Conservation (phyloP, 768 basidiomycete species). For the Termitomyces sp. region DNA sequence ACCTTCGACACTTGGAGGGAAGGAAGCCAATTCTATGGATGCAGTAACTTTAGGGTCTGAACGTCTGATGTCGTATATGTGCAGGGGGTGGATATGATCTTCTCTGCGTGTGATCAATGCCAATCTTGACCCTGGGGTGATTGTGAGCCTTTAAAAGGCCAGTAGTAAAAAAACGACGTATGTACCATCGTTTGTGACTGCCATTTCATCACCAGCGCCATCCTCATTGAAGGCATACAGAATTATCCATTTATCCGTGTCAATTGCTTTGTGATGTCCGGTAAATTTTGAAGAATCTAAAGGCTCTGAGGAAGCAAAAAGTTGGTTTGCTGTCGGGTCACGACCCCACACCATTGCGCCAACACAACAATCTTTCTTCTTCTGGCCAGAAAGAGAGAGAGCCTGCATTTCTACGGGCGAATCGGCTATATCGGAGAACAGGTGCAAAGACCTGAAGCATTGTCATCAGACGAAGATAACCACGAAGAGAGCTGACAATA, state of each 20-base stretch:
- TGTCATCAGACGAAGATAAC: background rate
- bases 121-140: slow-evolving; percentile 22
- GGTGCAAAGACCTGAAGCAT: slow-evolving; percentile 12
- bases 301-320: slow-evolving; percentile 59
- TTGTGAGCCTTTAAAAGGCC: background rate
- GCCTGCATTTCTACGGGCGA: slow-evolving; percentile 1
- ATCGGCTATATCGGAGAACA: slow-evolving; percentile 13
- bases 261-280: slow-evolving; percentile 49
- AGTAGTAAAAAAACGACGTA: background rate
- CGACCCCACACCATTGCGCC: slow-evolving; percentile 52
- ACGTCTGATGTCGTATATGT: slow-evolving; percentile 47
- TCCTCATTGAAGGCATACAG: slow-evolving; percentile 33
- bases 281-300: slow-evolving; percentile 13
- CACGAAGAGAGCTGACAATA: slow-evolving; percentile 7
- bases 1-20: slow-evolving; percentile 22
- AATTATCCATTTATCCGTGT: slow-evolving; percentile 22
- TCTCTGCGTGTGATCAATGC: slow-evolving; percentile 28
- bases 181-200: slow-evolving; percentile 40
- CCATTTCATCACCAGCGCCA: slow-evolving; percentile 50
- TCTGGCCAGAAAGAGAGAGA: slow-evolving; percentile 13
- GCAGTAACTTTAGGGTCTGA: slow-evolving; percentile 20
- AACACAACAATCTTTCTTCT: slow-evolving; percentile 19
- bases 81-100: slow-evolving; percentile 28
- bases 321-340: slow-evolving; percentile 25
- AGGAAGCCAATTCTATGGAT: slow-evolving; percentile 28